These are phyloP conservation scores for Mycoemilia scoparia DNA, from an alignment of 192 early-diverging fungal species.

Conservation along the genomic window DNA sequence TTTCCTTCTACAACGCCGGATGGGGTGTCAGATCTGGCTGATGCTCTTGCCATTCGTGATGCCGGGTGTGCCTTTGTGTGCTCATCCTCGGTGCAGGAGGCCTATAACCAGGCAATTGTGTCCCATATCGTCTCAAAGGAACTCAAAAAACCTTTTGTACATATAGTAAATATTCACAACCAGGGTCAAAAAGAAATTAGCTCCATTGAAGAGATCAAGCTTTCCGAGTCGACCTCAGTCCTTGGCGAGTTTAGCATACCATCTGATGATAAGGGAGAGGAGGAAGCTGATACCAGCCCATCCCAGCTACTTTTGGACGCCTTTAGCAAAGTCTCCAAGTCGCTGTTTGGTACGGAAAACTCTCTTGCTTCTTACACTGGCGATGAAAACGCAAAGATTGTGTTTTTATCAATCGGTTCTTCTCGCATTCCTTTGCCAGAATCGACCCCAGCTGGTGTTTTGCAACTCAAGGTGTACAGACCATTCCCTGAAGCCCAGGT, in stretches of 20 bases:
- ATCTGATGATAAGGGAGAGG: constrained; percentile 1
- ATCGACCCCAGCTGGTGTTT: constrained; percentile 30
- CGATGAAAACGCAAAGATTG: constrained; percentile 38
- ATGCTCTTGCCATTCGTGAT: constrained; percentile 55
- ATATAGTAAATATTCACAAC: constrained; percentile 20
- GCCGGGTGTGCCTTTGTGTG: constrained; percentile 61
- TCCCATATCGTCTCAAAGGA: constrained; percentile 53
- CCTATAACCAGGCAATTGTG: constrained; percentile 63
- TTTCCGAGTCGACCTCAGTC: too few relatives aligned
- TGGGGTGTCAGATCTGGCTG: constrained; percentile 24
- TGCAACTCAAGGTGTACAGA: constrained; percentile 60
- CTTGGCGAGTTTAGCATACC: too few relatives aligned
- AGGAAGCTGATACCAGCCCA: background rate
- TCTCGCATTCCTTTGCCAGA: constrained; percentile 28
- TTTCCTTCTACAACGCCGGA: too few relatives aligned
- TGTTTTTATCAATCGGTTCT: constrained; percentile 62
- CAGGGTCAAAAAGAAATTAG: constrained; percentile 8
- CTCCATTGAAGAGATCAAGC: too few relatives aligned
- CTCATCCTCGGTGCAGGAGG: constrained; percentile 58
- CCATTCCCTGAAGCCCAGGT: constrained; percentile 52
- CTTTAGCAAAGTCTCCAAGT: constrained; percentile 9
- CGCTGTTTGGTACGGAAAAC: constrained; percentile 4
- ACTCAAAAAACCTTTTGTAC: constrained; percentile 38
- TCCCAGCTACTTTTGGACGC: constrained; percentile 1
- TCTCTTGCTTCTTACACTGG: constrained; percentile 10